phyloP scores from a whole-genome alignment of 495 filamentous ascomycete genomes.

The Pseudevernia furfuracea region DNA sequence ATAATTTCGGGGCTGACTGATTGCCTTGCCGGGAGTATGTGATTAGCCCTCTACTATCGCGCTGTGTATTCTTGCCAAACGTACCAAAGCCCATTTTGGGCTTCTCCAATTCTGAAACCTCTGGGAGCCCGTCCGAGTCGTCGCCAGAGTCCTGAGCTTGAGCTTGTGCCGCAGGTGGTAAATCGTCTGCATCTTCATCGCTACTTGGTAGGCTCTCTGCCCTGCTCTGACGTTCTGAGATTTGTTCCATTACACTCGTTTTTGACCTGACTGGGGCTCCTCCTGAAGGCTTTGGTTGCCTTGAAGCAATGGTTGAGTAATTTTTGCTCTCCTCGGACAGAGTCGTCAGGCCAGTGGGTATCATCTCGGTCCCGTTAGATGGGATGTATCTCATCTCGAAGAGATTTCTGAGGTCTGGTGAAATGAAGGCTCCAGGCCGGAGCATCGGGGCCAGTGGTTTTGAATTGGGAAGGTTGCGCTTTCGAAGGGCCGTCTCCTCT shows the following conservation, averaged over 20 bases:
- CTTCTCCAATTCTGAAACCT: constrained; percentile 19
- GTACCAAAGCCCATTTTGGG: constrained; percentile 21
- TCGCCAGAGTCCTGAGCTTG: constrained; percentile 23
- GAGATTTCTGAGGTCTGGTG: constrained; percentile 52
- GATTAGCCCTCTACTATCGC: constrained; percentile 26
- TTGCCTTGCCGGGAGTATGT: constrained; percentile 29
- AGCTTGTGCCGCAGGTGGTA: constrained; percentile 16
- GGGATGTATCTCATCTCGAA: constrained; percentile 60
- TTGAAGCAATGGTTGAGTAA: constrained; percentile 50
- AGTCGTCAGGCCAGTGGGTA: constrained; percentile 58
- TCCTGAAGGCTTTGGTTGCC: constrained; percentile 26
- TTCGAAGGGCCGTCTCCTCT: constrained; percentile 31
- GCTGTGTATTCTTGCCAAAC: constrained; percentile 21
- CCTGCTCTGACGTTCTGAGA: constrained; percentile 12
- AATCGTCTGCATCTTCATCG: constrained; percentile 32
- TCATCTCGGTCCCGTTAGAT: constrained; percentile 39
- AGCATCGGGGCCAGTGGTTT: constrained; percentile 41
- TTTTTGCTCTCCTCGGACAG: constrained; percentile 46
- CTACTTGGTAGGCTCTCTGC: constrained; percentile 25
- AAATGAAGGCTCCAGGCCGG: constrained; percentile 41
- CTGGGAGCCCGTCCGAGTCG: constrained; percentile 29
- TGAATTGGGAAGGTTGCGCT: constrained; percentile 18
- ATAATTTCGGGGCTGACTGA: constrained; percentile 19
- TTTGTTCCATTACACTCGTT: constrained; percentile 8
- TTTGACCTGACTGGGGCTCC: constrained; percentile 1